These are phyloP conservation scores for Trichoderma afroharzianum DNA, from an alignment of 2,329 filamentous ascomycete species.

Conservation along the genomic window DNA sequence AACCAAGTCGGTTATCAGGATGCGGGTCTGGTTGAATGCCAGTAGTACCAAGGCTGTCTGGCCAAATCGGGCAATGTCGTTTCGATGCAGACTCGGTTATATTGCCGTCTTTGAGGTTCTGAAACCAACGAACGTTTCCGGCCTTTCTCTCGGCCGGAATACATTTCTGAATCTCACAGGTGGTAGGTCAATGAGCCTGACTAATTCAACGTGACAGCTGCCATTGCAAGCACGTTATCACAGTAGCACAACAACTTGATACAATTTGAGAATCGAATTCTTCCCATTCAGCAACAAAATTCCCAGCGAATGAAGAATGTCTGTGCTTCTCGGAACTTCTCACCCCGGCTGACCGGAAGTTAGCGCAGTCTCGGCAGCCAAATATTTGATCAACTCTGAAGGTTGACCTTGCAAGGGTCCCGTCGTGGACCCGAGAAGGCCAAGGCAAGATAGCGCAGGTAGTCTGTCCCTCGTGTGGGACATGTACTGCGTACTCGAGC, in stretches of 20 bases:
- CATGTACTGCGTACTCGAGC: background rate
- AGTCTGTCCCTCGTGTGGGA: background rate
- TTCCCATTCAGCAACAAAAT: background rate
- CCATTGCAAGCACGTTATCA: background rate
- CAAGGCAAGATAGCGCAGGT: background rate
- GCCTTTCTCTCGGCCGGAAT: slow-evolving; percentile 16
- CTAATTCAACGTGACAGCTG: background rate
- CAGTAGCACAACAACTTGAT: background rate
- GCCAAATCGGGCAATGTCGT: background rate
- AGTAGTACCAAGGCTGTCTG: background rate
- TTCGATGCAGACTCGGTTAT: background rate
- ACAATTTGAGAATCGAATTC: background rate
- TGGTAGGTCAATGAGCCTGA: background rate
- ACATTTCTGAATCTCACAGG: background rate
- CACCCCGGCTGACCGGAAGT: background rate
- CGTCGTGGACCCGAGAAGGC: background rate
- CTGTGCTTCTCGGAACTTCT: background rate
- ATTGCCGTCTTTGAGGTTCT: background rate
- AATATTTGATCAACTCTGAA: background rate
- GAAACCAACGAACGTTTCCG: slow-evolving; percentile 14
- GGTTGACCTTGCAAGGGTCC: background rate
- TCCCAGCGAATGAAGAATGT: background rate
- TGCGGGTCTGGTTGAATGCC: background rate
- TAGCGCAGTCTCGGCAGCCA: background rate
- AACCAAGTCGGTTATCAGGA: background rate